Base-by-base conservation (phyloP, 345 rosid genomes). In the Dovyalis caffra region DNA sequence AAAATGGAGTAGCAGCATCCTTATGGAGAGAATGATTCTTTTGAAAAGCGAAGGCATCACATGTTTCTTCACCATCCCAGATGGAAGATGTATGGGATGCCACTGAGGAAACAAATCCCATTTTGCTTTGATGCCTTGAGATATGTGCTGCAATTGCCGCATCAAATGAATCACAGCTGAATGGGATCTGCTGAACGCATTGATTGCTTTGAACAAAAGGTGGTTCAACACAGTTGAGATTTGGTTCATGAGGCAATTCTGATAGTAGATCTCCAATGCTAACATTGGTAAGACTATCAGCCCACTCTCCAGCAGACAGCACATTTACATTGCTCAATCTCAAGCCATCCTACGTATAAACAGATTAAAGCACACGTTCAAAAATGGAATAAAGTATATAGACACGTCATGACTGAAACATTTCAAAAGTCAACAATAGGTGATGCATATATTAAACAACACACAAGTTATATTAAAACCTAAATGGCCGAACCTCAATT, bases 61-160 rank as follows among this genome's bases (percentile, higher is more conserved):
- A 90, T 62, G 99, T 96, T 78, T 96, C 98, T 80, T 96, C 99
- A 79, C 92, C 97, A 79, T 90, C 99, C 97, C 97, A 96, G 68
- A 93, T 86, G 26, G 98, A 90, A 34, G 92, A 75, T 56, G 88
- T 68, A 72, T 87, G 88, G 79, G 87, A 76, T 76, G 80, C 61
- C 68, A 84, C 62, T 4, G 79, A 65, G 29, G 89, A 81, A 66
- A 77, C 74, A 72, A 75, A 64, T 51, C 76, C 88, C 75, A 81
- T 78, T 84, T 85, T 91, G 81, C 86, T 86, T 80, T 93, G 97
- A 72, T 90, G 92, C 80, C 81, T 88, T 67, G 90, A 87, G 74
- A 96, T 79, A 85, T 96, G 98, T 73, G 97, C 99, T 80, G 99
- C 98, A 76, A 95, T 90, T 68, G 92, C 99, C 72, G 98, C 99